Percentiles rank a stretch among this genome's conserved stretches.
Conservation (phyloP, 192 early-diverging fungal genomes). For the Coemansia sp. region DNA sequence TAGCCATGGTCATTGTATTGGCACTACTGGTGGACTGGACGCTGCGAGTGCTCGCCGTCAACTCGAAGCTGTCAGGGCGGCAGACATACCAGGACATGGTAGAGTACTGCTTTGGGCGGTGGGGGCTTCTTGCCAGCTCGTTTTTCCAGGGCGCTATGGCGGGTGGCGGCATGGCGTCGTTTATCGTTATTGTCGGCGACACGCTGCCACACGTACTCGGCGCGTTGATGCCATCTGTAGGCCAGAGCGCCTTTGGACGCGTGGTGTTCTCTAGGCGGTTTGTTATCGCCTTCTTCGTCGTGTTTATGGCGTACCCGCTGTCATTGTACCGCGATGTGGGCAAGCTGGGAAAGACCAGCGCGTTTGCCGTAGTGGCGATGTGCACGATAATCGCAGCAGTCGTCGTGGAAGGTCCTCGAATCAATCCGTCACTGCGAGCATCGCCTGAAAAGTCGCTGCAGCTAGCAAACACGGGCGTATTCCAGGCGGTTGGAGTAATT, state of each 20-base stretch:
- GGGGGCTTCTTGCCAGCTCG: constrained; percentile 74
- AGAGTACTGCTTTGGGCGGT: constrained; percentile 75
- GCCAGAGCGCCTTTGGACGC: constrained; percentile 54
- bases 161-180: constrained; percentile 74
- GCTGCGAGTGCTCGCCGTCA: constrained; percentile 67
- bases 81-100: constrained; percentile 83
- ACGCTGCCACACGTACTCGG: constrained; percentile 82
- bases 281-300: constrained; percentile 75
- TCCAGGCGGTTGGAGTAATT: constrained; percentile 85
- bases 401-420: constrained; percentile 65
- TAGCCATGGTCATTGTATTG: constrained; percentile 54
- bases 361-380: constrained; percentile 80
- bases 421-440: constrained; percentile 52
- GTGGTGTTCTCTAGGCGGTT: constrained; percentile 67
- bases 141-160: constrained; percentile 93
- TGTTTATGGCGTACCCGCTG: constrained; percentile 78
- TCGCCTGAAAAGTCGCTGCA: constrained; percentile 27
- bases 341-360: constrained; percentile 84
- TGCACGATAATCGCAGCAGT: constrained; percentile 74
- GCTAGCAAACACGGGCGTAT: constrained; percentile 59
- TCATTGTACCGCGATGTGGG: constrained; percentile 86
- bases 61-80: constrained; percentile 73
- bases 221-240: constrained; percentile 63
- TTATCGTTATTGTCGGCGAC: constrained; percentile 69
- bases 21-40: constrained; percentile 72